Percentiles rank a stretch among this genome's conserved stretches.
Evolutionary conservation across 192 early-diverging fungal genomes (phyloP).

Genomic region (Coemansia javaensis): DNA sequence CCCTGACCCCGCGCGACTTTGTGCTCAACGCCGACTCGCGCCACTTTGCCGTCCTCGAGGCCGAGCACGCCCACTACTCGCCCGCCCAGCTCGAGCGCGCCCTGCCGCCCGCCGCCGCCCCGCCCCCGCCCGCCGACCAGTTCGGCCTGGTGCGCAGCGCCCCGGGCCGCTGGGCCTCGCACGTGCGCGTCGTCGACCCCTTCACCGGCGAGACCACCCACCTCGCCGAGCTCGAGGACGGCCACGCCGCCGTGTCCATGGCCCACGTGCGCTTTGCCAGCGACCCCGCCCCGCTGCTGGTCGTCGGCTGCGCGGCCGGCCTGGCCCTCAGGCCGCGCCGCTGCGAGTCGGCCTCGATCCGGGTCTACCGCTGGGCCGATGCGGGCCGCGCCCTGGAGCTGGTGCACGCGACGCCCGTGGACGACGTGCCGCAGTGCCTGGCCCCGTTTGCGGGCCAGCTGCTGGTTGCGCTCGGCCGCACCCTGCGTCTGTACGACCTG

Average conservation of each 20-base stretch:
- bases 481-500: constrained; percentile 86
- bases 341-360: constrained; percentile 66
- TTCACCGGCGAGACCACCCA: constrained; percentile 64
- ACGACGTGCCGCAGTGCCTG: constrained; percentile 71
- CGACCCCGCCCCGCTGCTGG: constrained; percentile 58
- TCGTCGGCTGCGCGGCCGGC: constrained; percentile 79
- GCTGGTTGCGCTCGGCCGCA: constrained; percentile 82
- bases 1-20: constrained; percentile 84
- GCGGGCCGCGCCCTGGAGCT: constrained; percentile 67
- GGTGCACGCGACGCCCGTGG: constrained; percentile 54
- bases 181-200: constrained; percentile 80
- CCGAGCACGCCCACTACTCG: constrained; percentile 59
- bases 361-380: constrained; percentile 65
- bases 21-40: constrained; percentile 65
- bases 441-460: constrained; percentile 81
- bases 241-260: constrained; percentile 80
- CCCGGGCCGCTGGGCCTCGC: constrained; percentile 80
- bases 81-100: not conserved
- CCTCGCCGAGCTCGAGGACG: constrained; percentile 70
- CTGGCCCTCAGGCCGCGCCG: constrained; percentile 65
- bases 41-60: constrained; percentile 85
- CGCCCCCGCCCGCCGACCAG: constrained; percentile 63
- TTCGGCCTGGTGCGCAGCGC: constrained; percentile 73
- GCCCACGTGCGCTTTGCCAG: constrained; percentile 59
- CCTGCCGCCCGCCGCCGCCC: not conserved